Percentiles rank a stretch among this genome's conserved stretches.
Conservation (phyloP, 2,329 filamentous ascomycete species). For the Apiospora malaysiana region DNA sequence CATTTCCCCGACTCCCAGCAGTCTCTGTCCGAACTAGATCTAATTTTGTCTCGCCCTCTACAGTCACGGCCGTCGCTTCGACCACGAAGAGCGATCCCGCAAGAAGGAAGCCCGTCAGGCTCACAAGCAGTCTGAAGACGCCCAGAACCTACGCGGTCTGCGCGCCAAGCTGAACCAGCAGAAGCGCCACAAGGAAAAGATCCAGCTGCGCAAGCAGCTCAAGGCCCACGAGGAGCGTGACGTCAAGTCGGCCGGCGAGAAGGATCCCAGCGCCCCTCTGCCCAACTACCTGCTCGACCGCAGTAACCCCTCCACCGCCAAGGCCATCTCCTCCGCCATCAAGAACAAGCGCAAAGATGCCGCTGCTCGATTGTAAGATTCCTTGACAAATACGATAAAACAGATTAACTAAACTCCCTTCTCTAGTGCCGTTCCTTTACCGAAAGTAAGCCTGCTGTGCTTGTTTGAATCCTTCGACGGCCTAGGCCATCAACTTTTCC, state of each 20-base stretch:
- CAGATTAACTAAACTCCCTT: not conserved
- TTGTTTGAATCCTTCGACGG: not conserved
- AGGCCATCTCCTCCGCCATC: slow-evolving; percentile 82
- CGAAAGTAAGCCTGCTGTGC: not conserved
- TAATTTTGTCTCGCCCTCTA: slow-evolving; percentile 28
- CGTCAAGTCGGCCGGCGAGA: slow-evolving; percentile 81
- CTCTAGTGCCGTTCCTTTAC: slow-evolving; percentile 1
- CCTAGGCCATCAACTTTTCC: not conserved
- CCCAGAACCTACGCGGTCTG: slow-evolving; percentile 90
- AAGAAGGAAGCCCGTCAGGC: slow-evolving; percentile 88
- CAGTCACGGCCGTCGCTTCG: slow-evolving; percentile 38
- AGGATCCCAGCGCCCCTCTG: slow-evolving; percentile 81
- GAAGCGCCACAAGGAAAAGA: slow-evolving; percentile 96
- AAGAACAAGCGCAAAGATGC: slow-evolving; percentile 96
- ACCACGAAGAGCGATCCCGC: slow-evolving; percentile 79
- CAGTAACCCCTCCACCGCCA: slow-evolving; percentile 60
- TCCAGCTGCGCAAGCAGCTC: slow-evolving; percentile 95
- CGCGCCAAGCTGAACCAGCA: slow-evolving; percentile 92
- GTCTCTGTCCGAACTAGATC: not conserved
- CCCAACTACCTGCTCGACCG: slow-evolving; percentile 95
- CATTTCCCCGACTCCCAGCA: not conserved
- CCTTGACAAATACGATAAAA: slow-evolving; percentile 62
- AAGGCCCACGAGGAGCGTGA: slow-evolving; percentile 95
- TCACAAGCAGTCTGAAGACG: slow-evolving; percentile 86
- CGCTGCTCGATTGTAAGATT: slow-evolving; percentile 90